Evolutionary conservation across 2,329 filamentous ascomycete species (phyloP), one percentile per base, ranked within the genome.

Genomic region (Coniochaeta ligniaria): DNA sequence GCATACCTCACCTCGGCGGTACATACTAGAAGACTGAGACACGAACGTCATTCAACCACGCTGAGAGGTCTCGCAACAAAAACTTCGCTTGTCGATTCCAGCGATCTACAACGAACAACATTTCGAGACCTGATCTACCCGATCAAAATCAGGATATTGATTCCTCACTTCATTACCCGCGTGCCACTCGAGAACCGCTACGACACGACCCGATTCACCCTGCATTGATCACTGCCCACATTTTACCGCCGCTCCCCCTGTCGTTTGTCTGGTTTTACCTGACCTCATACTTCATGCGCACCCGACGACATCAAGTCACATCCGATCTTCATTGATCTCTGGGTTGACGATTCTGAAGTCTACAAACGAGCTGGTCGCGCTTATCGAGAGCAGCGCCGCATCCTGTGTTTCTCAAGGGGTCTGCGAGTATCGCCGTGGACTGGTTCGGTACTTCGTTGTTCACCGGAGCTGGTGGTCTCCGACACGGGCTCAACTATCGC

Each of bases 271-370:
- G 59, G 62, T 63, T 63, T 64, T 62, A 63, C 59, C 66, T 67
- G 66, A 66, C 67, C 63, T 68, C 64, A 63, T 67, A 64, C 61
- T 68, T 68, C 47, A 70, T 70, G 69, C 69, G 66, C 62, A 33
- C n/a, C 28, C 24, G 22, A 41, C 60, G 17, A 38, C 31, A 56
- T 36, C 31, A 24, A 56, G 54, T 11, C 14, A 56, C 31, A 56
- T 17, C 33, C 35, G 6, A 22, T 17, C 8, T 56, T 56, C 31
- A 8, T 7, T 9, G 22, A 52, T 28, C 14, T 17, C 17, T 52
- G 6, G 43, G 7, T 26, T 47, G 20, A 47, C 43, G 43, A 47
- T 12, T 24, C 8, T 26, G 22, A 47, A 2, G 22, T 47, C 20
- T 16, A 26, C 43, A 26, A 12, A 4, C 47, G 14, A 31, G 22